Base-by-base conservation (phyloP, 2,329 filamentous ascomycete genomes). In the Hymenoscyphus scutula region DNA sequence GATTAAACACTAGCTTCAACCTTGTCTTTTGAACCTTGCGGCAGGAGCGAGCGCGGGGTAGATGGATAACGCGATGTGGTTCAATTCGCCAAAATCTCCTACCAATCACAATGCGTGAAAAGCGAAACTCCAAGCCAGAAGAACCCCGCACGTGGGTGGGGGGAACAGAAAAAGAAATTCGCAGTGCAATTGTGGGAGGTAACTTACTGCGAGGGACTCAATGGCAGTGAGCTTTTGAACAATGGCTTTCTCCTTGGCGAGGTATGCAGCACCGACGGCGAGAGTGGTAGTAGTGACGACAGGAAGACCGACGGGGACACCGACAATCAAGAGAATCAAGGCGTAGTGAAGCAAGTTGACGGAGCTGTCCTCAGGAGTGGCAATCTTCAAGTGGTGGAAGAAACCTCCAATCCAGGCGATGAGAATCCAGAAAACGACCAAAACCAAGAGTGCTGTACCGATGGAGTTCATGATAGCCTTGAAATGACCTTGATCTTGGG, bases 401-500 rank as follows among this genome's bases (percentile, higher is more conserved):
- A 92, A 92, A 76, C 87, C 89, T 77, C 89, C 89, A 69, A 91
- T 89, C 89, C 89, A 91, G 70, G 87, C 82, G 62, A 84, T 79
- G 71, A 92, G 81, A 76, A 91, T 90, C 82, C 84, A 91, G 79
- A 89, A 88, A 77, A 91, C 87, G 79, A 91, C 89, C 66, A 91
- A 81, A 71, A 91, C 88, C 70, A 92, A 82, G 62, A 92, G 82
- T 64, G 86, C 80, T 59, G 88, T 90, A 77, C 89, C 89, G 73
- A 92, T 91, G 74, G 84, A 88, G 84, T 91, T 88, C 89, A 91
- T 91, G 81, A 91, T 89, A 68, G 88, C 88, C 81, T 92, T 91
- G 84, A 90, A 90, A 78, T 90, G 88, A 79, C 89, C 89, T 73
- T 87, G 83, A 76, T 91, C 89, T 78, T 90, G 82, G 68, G 89